A percentile compares a stretch with the other conserved stretches of the same genome.
phyloP scores from a whole-genome alignment of 495 filamentous ascomycete genomes.

The Lineolata rhizophorae region DNA sequence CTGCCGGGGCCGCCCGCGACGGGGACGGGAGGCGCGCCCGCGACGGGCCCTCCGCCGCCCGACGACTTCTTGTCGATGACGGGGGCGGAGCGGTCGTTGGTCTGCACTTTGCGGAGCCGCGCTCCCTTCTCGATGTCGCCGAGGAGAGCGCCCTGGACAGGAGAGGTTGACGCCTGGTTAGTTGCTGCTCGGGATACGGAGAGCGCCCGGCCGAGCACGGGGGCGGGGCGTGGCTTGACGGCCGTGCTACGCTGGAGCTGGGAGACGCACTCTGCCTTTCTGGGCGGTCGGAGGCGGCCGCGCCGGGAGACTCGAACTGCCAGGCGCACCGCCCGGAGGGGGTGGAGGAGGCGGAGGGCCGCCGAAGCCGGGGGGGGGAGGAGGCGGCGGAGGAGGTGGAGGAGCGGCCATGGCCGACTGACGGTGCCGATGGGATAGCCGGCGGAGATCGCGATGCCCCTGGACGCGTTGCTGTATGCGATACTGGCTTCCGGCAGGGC shows the following conservation, averaged over 20 bases:
- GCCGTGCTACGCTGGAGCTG: no score
- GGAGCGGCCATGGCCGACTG: conserved; percentile 32
- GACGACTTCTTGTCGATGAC: conserved; percentile 32
- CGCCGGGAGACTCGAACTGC: conserved; percentile 22
- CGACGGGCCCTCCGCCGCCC: conserved; percentile 31
- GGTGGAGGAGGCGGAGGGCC: conserved; percentile 27
- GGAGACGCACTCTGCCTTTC: conserved; percentile 28
- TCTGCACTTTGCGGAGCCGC: conserved; percentile 52
- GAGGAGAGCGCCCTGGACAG: conserved; percentile 77
- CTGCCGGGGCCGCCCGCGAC: conserved; percentile 23
- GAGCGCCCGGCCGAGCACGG: neutral
- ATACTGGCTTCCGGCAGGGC: no score
- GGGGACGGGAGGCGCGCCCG: conserved; percentile 66
- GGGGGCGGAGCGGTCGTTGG: conserved; percentile 83
- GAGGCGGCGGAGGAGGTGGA: conserved; percentile 46
- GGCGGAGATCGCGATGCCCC: neutral
- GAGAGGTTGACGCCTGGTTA: conserved; percentile 14
- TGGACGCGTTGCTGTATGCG: no score
- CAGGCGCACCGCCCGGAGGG: no score
- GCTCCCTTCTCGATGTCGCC: conserved; percentile 72
- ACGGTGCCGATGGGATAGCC: neutral
- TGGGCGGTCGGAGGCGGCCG: conserved; percentile 26
- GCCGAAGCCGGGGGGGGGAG: conserved; percentile 32
- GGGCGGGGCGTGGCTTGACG: no score
- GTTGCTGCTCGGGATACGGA: neutral